Base-by-base conservation (phyloP, 2,329 filamentous ascomycete genomes). In the Nigrospora osmanthi region DNA sequence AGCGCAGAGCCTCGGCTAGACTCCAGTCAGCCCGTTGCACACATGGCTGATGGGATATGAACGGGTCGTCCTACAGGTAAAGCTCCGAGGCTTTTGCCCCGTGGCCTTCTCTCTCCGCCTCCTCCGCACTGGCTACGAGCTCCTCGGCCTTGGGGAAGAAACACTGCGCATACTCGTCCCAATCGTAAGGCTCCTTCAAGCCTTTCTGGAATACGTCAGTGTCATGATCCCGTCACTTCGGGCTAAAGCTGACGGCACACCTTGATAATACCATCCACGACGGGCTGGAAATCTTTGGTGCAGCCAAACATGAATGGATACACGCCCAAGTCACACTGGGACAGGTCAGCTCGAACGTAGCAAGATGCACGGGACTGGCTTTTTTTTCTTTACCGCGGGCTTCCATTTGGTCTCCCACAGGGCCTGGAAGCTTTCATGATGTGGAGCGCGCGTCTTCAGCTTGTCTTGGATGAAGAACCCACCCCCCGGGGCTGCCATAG, bases 221-320 rank as follows among this genome's bases (percentile, higher is more conserved):
- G 14, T 4, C 13, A 9, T 32, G 11, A 1, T 12, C 16, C 1
- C 1, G 0, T n/a, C 6, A 4, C 6, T 43, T 34, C 19, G 16
- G 17, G 16, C 15, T 30, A 17, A 12, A 15, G 13, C 23, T 28
- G 14, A 30, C 3, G 11, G 36, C 42, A 11, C 12, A 47, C 50
- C 34, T 52, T 47, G 30, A 61, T 50, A 39, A 65, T 61, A 16
- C 42, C 35, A 15, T 60, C 52, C 16, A 55, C 59, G 4, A 63
- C 52, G 4, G 62, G 60, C 45, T 64, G 52, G 47, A 65, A 64
- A 46, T 64, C 62, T 35, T 49, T 37, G 28, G 52, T 53, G 9
- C 47, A 43, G 9, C 58, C 60, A 43, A 59, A 63, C 58, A 63
- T 63, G 49, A 65, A 65, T 6, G 61, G 62, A 52, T 65, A 65